phyloP scores from a whole-genome alignment of 306 rosid genomes.

The Castanospermum australe region DNA sequence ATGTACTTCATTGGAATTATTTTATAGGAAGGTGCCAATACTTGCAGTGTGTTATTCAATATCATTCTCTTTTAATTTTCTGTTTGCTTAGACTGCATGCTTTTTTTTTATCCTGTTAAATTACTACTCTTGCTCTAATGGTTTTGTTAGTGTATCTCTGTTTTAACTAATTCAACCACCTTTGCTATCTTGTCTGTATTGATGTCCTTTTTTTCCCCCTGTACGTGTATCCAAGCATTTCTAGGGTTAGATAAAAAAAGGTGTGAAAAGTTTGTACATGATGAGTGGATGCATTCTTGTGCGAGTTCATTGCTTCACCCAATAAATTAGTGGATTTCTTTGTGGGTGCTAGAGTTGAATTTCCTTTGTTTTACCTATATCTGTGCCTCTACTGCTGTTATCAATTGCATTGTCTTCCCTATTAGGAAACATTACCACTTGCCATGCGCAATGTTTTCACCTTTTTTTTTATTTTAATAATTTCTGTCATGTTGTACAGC shows the following conservation, averaged over 20 bases:
- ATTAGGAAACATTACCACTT: neutral
- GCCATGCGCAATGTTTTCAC: neutral
- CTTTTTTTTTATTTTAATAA: constrained; percentile 4
- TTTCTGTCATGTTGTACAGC: constrained; percentile 47
- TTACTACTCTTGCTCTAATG: neutral
- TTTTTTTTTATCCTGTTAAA: neutral
- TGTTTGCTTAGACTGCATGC: neutral
- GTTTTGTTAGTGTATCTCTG: neutral
- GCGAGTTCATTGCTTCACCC: constrained; percentile 8
- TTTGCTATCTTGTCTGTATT: neutral
- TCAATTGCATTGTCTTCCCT: neutral
- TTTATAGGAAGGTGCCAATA: neutral
- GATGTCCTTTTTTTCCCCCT: neutral
- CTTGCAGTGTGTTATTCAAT: neutral
- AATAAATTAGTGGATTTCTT: neutral
- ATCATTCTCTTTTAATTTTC: neutral
- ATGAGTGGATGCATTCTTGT: constrained; percentile 14
- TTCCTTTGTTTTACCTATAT: neutral
- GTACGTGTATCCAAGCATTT: neutral
- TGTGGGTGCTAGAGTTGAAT: neutral
- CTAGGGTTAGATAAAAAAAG: neutral
- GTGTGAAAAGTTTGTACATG: neutral
- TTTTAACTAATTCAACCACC: neutral
- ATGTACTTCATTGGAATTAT: constrained; percentile 7
- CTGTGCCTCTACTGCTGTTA: neutral